Base-by-base conservation (phyloP, 164 flowering plant species). In the Magnolia kwangsiensis region DNA sequence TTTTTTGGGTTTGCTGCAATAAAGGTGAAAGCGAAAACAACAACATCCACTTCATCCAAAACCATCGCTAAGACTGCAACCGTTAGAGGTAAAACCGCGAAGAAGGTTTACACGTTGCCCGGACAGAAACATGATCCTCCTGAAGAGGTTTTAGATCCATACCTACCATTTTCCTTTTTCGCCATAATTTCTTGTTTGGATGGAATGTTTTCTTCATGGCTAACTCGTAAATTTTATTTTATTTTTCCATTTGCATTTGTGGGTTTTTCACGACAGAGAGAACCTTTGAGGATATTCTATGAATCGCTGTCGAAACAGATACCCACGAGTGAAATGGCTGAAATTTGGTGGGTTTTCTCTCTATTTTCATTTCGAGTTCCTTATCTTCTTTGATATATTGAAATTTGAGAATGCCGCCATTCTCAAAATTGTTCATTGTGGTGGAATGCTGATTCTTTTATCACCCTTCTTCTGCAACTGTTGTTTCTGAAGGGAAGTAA, bases 321-420 rank as follows among this genome's bases (percentile, higher is more conserved):
- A 74, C 99, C 99, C 7, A 86, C 90, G 7, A 96, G 98, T 81
- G 97, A 92, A 86, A 96, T 96, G 99, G 99, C 97, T 59, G 98
- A 92, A 77, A 87, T 96, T 82, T 96, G 99, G 98, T 96, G 80
- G 77, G 96, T 79, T 74, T 1, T 24, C 66, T 65, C 16, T 64
- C 24, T 55, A 8, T 63, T n/a, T 59, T 31, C 49, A 14, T 68
- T 31, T 24, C 18, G n/a, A 11, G 13, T 16, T 16, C 61, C 61
- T 55, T 16, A 18, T 55, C 13, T 55, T 55, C 61, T 55, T 16
- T 55, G 61, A 55, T 55, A 16, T 55, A 19, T 8, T 29, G 29
- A 11, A 27, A 18, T 68, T 55, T 55, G 61, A 55, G 1, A 10
- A 16, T 10, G 61, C 61, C 18, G 3, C 45, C 45, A 37, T 37